Evolutionary conservation across 1,284 basidiomycete genomes (phyloP).

Genomic region (Jaminaea rosea): DNA sequence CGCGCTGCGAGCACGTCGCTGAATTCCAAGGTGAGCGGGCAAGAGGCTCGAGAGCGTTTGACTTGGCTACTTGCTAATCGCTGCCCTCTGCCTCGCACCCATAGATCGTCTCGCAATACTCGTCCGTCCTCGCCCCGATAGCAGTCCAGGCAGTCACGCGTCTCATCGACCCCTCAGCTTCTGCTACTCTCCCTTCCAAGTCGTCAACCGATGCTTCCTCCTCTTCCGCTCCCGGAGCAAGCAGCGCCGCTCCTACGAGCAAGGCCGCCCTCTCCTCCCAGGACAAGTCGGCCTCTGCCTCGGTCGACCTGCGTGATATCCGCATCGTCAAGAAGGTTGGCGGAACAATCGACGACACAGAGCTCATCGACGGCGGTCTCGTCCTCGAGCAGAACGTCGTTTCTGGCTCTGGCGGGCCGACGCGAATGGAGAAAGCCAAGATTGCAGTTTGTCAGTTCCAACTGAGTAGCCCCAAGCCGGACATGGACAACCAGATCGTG

Average conservation of each 20-base stretch:
- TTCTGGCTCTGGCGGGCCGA: conserved; percentile 79
- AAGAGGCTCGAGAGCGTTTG: too few relatives aligned
- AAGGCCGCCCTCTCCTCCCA: conserved; percentile 1
- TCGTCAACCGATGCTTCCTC: conserved; percentile 11
- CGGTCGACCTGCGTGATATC: conserved; percentile 88
- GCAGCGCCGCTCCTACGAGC: background rate
- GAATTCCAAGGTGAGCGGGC: conserved; percentile 83
- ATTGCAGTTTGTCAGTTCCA: conserved; percentile 99
- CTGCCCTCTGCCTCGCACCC: background rate
- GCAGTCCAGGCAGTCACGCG: conserved; percentile 79
- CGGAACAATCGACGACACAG: conserved; percentile 97
- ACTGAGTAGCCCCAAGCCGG: conserved; percentile 91
- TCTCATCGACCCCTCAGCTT: conserved; percentile 20
- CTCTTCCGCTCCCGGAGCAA: conserved; percentile 5
- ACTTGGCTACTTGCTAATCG: too few relatives aligned
- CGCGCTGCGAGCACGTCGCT: conserved; percentile 90
- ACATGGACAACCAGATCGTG: conserved; percentile 99
- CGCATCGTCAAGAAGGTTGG: conserved; percentile 97
- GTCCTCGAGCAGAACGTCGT: conserved; percentile 94
- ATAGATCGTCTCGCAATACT: conserved; percentile 95
- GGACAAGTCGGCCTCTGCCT: conserved; percentile 13
- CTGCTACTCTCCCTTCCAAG: conserved; percentile 6
- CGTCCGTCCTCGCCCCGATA: conserved; percentile 89
- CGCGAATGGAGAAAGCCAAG: conserved; percentile 94
- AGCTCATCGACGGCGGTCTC: conserved; percentile 80